Conservation (phyloP, 1,139 yeast species). For the Geotrichum reessii region DNA sequence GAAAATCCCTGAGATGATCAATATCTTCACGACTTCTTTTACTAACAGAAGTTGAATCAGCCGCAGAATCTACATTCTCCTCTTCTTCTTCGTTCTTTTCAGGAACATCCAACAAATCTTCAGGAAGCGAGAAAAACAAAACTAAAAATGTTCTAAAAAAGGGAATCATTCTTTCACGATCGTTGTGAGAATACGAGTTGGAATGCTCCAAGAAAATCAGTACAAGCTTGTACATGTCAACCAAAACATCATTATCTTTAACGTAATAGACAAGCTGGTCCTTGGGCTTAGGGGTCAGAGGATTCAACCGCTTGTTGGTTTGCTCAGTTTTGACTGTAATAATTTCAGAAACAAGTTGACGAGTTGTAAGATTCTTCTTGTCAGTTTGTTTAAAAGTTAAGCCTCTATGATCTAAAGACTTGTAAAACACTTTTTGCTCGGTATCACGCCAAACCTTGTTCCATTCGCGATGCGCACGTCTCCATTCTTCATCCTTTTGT, state of each 20-base stretch:
- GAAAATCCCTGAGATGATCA: slow-evolving; percentile 58
- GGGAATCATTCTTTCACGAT: slow-evolving; percentile 68
- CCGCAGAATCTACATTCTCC: slow-evolving; percentile 23
- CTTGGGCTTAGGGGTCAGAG: slow-evolving; percentile 80
- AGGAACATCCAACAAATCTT: slow-evolving; percentile 23
- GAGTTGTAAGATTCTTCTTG: slow-evolving; percentile 82
- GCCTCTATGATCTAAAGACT: slow-evolving; percentile 91
- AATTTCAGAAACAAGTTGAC: slow-evolving; percentile 84
- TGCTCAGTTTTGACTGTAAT: slow-evolving; percentile 91
- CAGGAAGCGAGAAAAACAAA: slow-evolving; percentile 56
- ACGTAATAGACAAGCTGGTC: slow-evolving; percentile 70
- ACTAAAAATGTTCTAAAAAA: slow-evolving; percentile 67
- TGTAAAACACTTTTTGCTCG: slow-evolving; percentile 90
- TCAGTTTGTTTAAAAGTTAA: slow-evolving; percentile 94
- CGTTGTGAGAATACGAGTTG: slow-evolving; percentile 67
- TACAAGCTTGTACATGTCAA: slow-evolving; percentile 67
- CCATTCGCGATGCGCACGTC: slow-evolving; percentile 97
- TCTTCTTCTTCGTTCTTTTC: slow-evolving; percentile 24
- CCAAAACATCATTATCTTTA: slow-evolving; percentile 59
- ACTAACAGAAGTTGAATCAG: slow-evolving; percentile 26
- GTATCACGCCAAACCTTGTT: slow-evolving; percentile 98
- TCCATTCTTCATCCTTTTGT: slow-evolving; percentile 99
- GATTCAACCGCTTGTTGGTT: slow-evolving; percentile 69
- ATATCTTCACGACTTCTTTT: slow-evolving; percentile 40
- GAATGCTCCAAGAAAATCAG: slow-evolving; percentile 66